A percentile compares a stretch with the other conserved stretches of the same genome.
These are phyloP conservation scores for Orobanche coerulescens DNA, from an alignment of 257 asterid genomes.

Conservation along the genomic window DNA sequence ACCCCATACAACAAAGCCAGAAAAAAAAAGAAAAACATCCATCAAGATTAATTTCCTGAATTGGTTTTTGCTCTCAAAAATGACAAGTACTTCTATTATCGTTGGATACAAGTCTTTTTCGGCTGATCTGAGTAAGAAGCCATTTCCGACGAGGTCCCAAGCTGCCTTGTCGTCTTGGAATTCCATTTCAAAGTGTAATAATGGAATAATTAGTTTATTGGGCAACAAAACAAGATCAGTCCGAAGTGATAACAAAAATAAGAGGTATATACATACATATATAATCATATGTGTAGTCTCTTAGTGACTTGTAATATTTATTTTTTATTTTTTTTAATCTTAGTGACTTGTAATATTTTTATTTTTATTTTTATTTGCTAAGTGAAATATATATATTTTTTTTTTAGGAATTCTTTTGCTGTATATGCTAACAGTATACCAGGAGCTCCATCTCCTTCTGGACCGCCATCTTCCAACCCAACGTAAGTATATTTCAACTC, in stretches of 20 bases:
- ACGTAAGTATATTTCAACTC: background rate
- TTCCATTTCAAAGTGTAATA: constrained; percentile 20
- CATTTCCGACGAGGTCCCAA: constrained; percentile 7
- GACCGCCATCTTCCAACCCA: background rate
- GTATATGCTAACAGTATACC: constrained; percentile 33
- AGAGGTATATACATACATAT: background rate
- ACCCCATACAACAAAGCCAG: background rate
- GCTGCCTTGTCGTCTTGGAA: constrained; percentile 28
- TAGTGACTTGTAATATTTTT: too few relatives aligned
- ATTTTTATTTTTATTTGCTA: background rate
- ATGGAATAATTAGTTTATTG: background rate
- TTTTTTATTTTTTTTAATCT: background rate
- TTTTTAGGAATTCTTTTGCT: constrained; percentile 27
- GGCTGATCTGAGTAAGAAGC: background rate
- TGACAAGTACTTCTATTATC: constrained; percentile 21
- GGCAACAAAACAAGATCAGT: background rate
- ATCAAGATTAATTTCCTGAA: background rate
- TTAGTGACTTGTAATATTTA: background rate
- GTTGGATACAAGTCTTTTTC: constrained; percentile 6
- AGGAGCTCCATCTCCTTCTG: constrained; percentile 32
- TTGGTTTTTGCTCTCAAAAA: background rate
- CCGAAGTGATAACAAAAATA: background rate
- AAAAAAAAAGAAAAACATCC: background rate
- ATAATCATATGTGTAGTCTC: background rate
- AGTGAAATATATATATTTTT: too few relatives aligned